Evolutionary conservation across 352 stramenopile genomes (phyloP), one percentile per base, ranked within the genome.

Genomic region (Phytophthora boehmeriae): DNA sequence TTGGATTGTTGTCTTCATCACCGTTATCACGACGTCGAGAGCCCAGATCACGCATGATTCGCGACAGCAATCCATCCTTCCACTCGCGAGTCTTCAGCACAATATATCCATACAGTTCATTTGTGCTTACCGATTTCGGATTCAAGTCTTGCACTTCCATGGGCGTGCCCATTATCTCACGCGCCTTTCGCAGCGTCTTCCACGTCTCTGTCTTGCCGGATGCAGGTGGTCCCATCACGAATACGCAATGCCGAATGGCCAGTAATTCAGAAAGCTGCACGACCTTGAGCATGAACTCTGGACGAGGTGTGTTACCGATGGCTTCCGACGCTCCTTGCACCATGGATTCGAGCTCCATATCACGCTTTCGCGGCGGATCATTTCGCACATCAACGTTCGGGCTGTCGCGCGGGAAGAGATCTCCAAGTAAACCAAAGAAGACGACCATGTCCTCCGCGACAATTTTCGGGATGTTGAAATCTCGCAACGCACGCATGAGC

Each of bases 381-480:
- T 97, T 95, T 2, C 93, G 91, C 17, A 93, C 84, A 22, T 95
- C 86, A 11, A 95, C 85, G 55, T 93, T 93, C 9, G 86, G 86
- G 32, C 77, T 86, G 44, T 92, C 82, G 30, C 87, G 81, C 2
- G 96, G 96, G 64, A 99, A 99, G 19, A 99, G 54, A 83, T 99
- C 96, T 16, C 85, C 88, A 0, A 99, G 75, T 19, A 99, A 66
- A 20, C 95, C 92, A 42, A 97, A 98, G 74, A 99, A 99, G 42
- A 99, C 92, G 6, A 97, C 88, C 45, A 97, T 82, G 68, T 99
- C 96, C 71, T 98, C 89, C 2, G 88, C 84, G 10, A 98, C 95
- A 53, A 99, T 98, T 82, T 98, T 98, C 2, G 92, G 94, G 43
- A 98, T 98, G 63, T 99, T 98, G 63, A 98, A 98, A 63, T 99